Evolutionary conservation across 169 alveolate species (phyloP).

Genomic region (Cystoisospora suis): DNA sequence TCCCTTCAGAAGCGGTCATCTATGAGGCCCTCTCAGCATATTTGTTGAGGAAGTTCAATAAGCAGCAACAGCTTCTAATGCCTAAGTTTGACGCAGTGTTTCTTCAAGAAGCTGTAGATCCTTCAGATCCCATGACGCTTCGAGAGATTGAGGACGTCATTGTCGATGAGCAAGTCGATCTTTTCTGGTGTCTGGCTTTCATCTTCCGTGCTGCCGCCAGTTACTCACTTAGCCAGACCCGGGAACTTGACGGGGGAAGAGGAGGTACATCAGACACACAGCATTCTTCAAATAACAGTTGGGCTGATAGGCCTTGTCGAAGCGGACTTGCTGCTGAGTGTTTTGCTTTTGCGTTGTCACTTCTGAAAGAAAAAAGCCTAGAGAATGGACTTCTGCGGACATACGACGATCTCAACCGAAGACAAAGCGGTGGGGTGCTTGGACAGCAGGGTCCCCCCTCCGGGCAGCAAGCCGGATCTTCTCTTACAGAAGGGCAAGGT

Average conservation of each 20-base stretch:
- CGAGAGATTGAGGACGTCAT: slow-evolving; percentile 47
- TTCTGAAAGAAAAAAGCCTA: background rate
- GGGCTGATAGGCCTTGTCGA: too few species aligned
- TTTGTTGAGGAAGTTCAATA: slow-evolving; percentile 47
- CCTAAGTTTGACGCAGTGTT: slow-evolving; percentile 41
- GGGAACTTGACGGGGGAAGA: too few species aligned
- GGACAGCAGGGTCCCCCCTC: background rate
- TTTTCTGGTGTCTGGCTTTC: slow-evolving; percentile 57
- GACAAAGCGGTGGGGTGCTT: background rate
- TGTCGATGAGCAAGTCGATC: slow-evolving; percentile 50
- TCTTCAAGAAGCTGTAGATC: slow-evolving; percentile 35
- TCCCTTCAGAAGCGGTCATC: slow-evolving; percentile 54
- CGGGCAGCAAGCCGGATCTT: background rate
- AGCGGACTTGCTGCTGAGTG: too few species aligned
- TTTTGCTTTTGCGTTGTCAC: background rate
- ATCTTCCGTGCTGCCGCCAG: slow-evolving; percentile 38
- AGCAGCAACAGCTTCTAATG: slow-evolving; percentile 63
- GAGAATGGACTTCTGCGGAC: background rate
- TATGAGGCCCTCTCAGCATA: slow-evolving; percentile 52
- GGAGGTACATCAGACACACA: too few species aligned
- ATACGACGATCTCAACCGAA: background rate
- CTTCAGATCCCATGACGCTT: slow-evolving; percentile 11
- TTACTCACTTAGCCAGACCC: too few species aligned
- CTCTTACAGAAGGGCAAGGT: background rate
- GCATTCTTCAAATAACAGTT: too few species aligned